Evolutionary conservation across 1,139 yeast genomes (phyloP).

Genomic region (Hansenula sp.): DNA sequence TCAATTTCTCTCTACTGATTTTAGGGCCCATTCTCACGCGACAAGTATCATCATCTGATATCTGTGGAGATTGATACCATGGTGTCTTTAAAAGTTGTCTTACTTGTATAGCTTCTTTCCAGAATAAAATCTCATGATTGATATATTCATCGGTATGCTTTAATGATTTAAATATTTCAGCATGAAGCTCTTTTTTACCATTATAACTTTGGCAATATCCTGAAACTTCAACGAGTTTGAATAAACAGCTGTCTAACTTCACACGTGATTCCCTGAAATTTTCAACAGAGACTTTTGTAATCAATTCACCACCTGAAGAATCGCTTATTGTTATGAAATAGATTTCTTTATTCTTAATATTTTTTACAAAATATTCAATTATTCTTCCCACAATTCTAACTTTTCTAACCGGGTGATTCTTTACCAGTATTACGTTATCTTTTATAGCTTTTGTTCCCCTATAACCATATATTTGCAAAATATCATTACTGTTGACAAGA

Average conservation of each 20-base stretch:
- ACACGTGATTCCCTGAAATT: slow-evolving; percentile 13
- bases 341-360: slow-evolving; percentile 7
- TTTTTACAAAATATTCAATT: slow-evolving; percentile 18
- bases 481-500: slow-evolving; percentile 19
- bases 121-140: slow-evolving; percentile 24
- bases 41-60: slow-evolving; percentile 3
- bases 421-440: slow-evolving; percentile 23
- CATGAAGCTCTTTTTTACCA: slow-evolving; percentile 24
- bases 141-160: slow-evolving; percentile 15
- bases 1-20: slow-evolving; percentile 4
- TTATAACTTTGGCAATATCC: slow-evolving; percentile 13
- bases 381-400: slow-evolving; percentile 32
- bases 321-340: slow-evolving; percentile 27
- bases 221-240: slow-evolving; percentile 11
- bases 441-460: slow-evolving; percentile 14
- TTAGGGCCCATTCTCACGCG: slow-evolving; percentile 3
- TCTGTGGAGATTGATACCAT: slow-evolving; percentile 24
- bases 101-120: slow-evolving; percentile 31
- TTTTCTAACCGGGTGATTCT: slow-evolving; percentile 34
- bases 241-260: slow-evolving; percentile 4
- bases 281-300: slow-evolving; percentile 11
- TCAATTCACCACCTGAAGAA: slow-evolving; percentile 24
- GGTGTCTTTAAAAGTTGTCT: slow-evolving; percentile 24
- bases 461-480: slow-evolving; percentile 26
- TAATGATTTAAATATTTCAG: slow-evolving; percentile 22